These are phyloP conservation scores for Bryoerythrophyllum caledonicum DNA, from an alignment of 225 moss, liverwort and hornwort species.

Conservation along the genomic window DNA sequence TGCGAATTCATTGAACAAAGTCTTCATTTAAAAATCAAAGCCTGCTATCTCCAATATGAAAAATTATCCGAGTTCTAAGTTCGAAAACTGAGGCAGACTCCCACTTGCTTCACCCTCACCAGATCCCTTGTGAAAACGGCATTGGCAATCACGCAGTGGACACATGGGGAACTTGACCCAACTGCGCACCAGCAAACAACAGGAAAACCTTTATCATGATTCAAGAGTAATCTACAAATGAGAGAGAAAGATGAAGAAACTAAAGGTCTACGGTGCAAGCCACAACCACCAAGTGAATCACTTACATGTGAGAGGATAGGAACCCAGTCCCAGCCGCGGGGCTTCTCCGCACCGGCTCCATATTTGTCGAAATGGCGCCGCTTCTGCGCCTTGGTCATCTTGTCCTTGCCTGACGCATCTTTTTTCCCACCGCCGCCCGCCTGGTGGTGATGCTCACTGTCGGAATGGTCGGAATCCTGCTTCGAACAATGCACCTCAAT, in stretches of 20 bases:
- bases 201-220: not conserved
- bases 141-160: constrained; percentile 29
- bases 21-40: not conserved
- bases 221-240: not conserved
- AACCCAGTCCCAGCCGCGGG: constrained; percentile 99
- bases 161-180: constrained; percentile 44
- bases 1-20: constrained; percentile 1
- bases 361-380: constrained; percentile 94
- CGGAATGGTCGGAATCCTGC: constrained; percentile 67
- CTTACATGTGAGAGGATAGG: constrained; percentile 90
- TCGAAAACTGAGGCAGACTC: not conserved
- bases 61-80: not conserved
- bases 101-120: not conserved
- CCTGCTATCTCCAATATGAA: not conserved
- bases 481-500: constrained; percentile 11
- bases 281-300: not conserved
- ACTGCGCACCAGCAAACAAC: constrained; percentile 35
- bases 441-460: constrained; percentile 47
- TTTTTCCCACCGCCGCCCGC: constrained; percentile 54
- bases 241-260: not conserved
- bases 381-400: constrained; percentile 94
- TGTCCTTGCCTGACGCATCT: constrained; percentile 76
- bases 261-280: not conserved
- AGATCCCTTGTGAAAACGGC: constrained; percentile 9
- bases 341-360: constrained; percentile 90